These are phyloP conservation scores for Dentipellis sp. DNA, from an alignment of 768 basidiomycete species.

Conservation along the genomic window DNA sequence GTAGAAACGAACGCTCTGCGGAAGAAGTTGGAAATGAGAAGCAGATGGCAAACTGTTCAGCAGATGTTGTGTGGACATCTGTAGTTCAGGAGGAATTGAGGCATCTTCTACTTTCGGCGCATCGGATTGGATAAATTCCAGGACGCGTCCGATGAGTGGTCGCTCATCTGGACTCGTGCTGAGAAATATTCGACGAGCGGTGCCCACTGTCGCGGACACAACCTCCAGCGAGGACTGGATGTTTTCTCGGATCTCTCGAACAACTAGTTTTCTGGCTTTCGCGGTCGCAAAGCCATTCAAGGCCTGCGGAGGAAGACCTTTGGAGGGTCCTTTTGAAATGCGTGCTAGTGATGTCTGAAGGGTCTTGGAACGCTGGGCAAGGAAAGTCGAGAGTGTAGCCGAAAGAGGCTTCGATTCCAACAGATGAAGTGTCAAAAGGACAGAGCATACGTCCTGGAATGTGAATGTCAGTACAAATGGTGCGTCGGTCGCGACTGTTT, in stretches of 20 bases:
- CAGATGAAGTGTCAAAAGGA: constrained; percentile 77
- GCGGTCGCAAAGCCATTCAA: constrained; percentile 5
- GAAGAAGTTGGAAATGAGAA: constrained; percentile 72
- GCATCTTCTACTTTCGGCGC: constrained; percentile 10
- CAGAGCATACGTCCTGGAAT: constrained; percentile 69
- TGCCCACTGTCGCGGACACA: constrained; percentile 49
- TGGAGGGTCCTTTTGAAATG: constrained; percentile 5
- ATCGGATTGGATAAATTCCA: constrained; percentile 56
- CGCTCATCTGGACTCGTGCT: constrained; percentile 20
- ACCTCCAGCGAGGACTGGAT: constrained; percentile 42
- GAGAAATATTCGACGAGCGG: constrained; percentile 50
- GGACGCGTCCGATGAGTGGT: constrained; percentile 46
- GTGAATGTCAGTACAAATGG: constrained; percentile 1
- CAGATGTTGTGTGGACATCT: constrained; percentile 57
- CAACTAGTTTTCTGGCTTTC: constrained; percentile 24
- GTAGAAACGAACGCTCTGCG: constrained; percentile 60
- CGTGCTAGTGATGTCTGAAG: constrained; percentile 30
- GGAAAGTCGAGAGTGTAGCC: constrained; percentile 62
- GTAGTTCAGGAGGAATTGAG: constrained; percentile 39
- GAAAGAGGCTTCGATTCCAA: constrained; percentile 75
- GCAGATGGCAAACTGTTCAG: constrained; percentile 73
- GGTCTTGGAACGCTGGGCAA: constrained; percentile 61
- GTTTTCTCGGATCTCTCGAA: constrained; percentile 46
- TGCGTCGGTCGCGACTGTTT: not conserved
- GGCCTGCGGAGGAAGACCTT: constrained; percentile 3